phyloP scores from a whole-genome alignment of 805 yeast species.

The Clavispora santaluciae region DNA sequence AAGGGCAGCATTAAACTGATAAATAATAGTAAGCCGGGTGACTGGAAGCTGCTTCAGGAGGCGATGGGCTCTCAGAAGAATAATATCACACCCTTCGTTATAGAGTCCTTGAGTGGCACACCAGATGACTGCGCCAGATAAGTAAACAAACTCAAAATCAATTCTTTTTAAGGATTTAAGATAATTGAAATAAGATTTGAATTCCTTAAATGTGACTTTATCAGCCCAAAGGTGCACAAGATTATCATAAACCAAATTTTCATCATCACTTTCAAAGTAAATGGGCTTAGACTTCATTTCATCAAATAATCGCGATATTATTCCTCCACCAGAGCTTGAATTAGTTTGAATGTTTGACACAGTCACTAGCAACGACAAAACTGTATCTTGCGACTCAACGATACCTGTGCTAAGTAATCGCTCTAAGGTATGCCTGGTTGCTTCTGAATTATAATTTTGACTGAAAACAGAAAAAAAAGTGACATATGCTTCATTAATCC shows the following conservation, averaged over 20 bases:
- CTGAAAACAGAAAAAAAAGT: constrained; percentile 37
- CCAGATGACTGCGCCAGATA: constrained; percentile 12
- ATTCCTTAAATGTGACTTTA: constrained; percentile 6
- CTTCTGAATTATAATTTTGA: constrained; percentile 20
- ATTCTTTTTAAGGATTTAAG: constrained; percentile 1
- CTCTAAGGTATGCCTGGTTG: background rate
- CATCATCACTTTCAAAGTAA: constrained; percentile 6
- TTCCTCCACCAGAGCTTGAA: background rate
- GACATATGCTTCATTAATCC: constrained; percentile 39
- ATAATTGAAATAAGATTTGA: constrained; percentile 2
- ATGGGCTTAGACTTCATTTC: constrained; percentile 4
- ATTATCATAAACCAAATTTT: constrained; percentile 1
- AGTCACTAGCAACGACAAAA: background rate
- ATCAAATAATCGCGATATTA: background rate
- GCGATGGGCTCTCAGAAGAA: constrained; percentile 13
- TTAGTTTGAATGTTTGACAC: background rate
- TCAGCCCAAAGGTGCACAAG: constrained; percentile 9
- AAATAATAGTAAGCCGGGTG: constrained; percentile 20
- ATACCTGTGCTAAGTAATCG: background rate
- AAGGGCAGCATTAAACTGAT: constrained; percentile 16
- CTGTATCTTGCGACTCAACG: background rate
- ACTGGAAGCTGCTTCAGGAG: constrained; percentile 19
- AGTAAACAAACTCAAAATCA: constrained; percentile 12
- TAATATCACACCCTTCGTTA: constrained; percentile 15
- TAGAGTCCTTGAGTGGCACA: constrained; percentile 13